phyloP scores from a whole-genome alignment of 2,329 filamentous ascomycete genomes.

The Kalmusia sp. region DNA sequence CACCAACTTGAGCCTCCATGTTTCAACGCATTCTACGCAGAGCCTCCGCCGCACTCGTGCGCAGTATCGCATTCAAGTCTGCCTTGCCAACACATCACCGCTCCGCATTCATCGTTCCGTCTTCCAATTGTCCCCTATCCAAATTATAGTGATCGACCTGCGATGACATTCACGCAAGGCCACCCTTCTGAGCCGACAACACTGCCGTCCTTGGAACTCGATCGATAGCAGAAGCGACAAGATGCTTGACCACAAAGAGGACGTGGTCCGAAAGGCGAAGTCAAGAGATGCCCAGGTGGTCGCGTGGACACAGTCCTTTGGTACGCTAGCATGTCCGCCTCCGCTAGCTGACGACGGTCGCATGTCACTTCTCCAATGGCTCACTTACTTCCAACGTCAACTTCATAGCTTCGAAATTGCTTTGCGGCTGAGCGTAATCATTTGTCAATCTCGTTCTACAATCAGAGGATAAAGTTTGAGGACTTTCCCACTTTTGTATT shows the following conservation, averaged over 20 bases:
- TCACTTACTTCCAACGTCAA: background rate
- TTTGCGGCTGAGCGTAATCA: background rate
- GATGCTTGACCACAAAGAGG: background rate
- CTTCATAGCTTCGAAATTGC: background rate
- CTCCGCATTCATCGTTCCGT: no score
- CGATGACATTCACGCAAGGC: background rate
- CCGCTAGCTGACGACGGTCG: background rate
- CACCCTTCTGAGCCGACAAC: background rate
- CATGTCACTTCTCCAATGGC: background rate
- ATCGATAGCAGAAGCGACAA: background rate
- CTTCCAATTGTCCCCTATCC: background rate
- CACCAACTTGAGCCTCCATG: slow-evolving; percentile 7
- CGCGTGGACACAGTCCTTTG: background rate
- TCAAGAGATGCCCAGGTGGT: background rate
- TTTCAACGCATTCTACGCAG: background rate
- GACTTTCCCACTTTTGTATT: background rate
- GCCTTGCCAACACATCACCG: slow-evolving; percentile 1
- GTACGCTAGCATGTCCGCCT: background rate
- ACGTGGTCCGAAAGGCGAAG: background rate
- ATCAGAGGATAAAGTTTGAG: background rate
- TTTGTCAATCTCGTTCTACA: background rate
- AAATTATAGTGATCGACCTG: background rate
- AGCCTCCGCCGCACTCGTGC: slow-evolving; percentile 6
- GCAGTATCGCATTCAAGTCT: background rate
- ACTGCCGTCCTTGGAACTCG: background rate